These are phyloP conservation scores for Ochetophila trinervis DNA, from an alignment of 306 rosid genomes.

Conservation along the genomic window DNA sequence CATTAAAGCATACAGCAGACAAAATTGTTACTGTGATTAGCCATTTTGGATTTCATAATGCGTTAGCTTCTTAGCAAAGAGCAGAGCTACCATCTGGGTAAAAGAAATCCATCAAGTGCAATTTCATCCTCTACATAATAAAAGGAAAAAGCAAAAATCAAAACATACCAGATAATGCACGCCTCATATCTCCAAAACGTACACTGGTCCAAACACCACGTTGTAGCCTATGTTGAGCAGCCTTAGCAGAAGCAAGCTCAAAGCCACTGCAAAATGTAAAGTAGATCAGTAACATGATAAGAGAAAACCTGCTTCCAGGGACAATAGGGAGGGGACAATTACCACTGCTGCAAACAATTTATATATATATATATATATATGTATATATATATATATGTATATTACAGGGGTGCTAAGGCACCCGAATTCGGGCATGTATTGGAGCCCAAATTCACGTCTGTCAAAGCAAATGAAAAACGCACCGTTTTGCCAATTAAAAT, in stretches of 20 bases:
- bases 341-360: too few species aligned
- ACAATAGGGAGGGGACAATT: too few species aligned
- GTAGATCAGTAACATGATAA: not conserved
- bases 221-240: slow-evolving; percentile 84
- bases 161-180: slow-evolving; percentile 71
- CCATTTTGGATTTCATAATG: slow-evolving; percentile 4
- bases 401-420: too few species aligned
- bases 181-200: slow-evolving; percentile 90
- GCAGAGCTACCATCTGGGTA: not conserved
- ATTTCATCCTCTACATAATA: not conserved
- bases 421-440: too few species aligned
- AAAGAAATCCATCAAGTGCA: not conserved
- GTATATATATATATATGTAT: too few species aligned
- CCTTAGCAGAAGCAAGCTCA: slow-evolving; percentile 88
- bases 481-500: too few species aligned
- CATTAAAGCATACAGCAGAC: too few species aligned
- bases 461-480: too few species aligned
- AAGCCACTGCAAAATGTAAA: slow-evolving; percentile 59
- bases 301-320: not conserved
- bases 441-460: too few species aligned
- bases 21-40: too few species aligned
- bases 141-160: not conserved
- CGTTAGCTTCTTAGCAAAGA: not conserved
- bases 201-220: slow-evolving; percentile 94
- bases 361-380: too few species aligned